Conservation (phyloP, 257 asterid genomes). For the Nyctanthes arbortristis region DNA sequence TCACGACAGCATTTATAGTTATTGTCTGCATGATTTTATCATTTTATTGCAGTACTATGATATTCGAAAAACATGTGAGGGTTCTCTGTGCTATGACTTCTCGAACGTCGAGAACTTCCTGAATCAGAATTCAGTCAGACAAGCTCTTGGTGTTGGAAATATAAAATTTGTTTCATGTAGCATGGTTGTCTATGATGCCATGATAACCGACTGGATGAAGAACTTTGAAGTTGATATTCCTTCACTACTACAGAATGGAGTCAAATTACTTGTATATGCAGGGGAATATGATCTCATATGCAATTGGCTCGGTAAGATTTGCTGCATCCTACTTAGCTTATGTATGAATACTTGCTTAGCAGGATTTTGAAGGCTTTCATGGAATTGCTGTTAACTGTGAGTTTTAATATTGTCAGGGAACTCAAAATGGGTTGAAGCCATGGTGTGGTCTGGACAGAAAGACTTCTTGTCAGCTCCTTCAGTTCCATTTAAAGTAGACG, state of each 20-base stretch:
- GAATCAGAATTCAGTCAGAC: not conserved
- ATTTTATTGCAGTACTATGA: not conserved
- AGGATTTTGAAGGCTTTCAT: not conserved
- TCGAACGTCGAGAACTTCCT: not conserved
- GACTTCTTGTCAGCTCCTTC: conserved; percentile 37
- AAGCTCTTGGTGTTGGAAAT: not conserved
- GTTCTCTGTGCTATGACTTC: not conserved
- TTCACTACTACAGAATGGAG: not conserved
- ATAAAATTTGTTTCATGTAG: not conserved
- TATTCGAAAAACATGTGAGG: not conserved
- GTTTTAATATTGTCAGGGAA: conserved; percentile 47
- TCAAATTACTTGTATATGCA: not conserved
- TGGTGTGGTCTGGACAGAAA: conserved; percentile 63
- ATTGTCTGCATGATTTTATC: not conserved
- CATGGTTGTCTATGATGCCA: not conserved
- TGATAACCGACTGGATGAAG: not conserved
- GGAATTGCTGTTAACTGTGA: not conserved
- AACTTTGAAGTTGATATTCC: not conserved
- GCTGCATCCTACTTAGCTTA: not conserved
- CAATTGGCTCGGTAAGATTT: conserved; percentile 71
- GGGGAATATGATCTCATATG: conserved; percentile 24
- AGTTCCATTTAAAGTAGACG: conserved; percentile 48
- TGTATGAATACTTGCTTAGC: not conserved
- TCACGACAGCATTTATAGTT: not conserved
- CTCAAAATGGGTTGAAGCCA: conserved; percentile 69